phyloP scores from a whole-genome alignment of 1,139 yeast genomes.

The Saccharomyces hybrid region DNA sequence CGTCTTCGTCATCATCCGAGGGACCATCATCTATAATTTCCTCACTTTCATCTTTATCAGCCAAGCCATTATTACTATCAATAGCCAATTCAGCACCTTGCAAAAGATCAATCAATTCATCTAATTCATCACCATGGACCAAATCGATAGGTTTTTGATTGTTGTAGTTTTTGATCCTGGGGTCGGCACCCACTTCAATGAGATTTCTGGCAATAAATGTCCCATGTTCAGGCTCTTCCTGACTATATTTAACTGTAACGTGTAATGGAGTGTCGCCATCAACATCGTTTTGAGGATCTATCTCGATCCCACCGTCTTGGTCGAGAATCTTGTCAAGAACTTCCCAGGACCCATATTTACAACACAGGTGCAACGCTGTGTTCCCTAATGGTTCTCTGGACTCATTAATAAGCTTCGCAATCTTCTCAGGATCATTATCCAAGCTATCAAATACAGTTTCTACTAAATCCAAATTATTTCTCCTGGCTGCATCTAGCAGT shows the following conservation, averaged over 20 bases:
- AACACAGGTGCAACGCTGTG: slow-evolving; percentile 74
- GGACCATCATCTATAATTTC: slow-evolving; percentile 26
- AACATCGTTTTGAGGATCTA: slow-evolving; percentile 64
- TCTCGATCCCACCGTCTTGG: slow-evolving; percentile 74
- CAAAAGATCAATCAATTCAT: slow-evolving; percentile 50
- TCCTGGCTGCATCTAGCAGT: slow-evolving; percentile 75
- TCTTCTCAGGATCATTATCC: slow-evolving; percentile 39
- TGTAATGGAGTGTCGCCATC: slow-evolving; percentile 89
- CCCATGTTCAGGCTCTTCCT: slow-evolving; percentile 81
- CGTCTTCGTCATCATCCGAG: slow-evolving; percentile 26
- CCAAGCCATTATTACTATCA: slow-evolving; percentile 21
- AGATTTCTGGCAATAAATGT: slow-evolving; percentile 69
- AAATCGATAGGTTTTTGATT: slow-evolving; percentile 72
- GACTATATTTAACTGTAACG: slow-evolving; percentile 67
- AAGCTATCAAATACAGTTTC: slow-evolving; percentile 45
- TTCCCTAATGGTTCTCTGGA: slow-evolving; percentile 77
- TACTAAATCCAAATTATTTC: slow-evolving; percentile 76
- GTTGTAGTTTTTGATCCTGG: slow-evolving; percentile 47
- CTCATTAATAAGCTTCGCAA: slow-evolving; percentile 58
- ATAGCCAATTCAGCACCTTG: slow-evolving; percentile 79
- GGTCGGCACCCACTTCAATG: slow-evolving; percentile 89
- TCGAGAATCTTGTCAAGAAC: slow-evolving; percentile 76
- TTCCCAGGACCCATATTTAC: slow-evolving; percentile 77
- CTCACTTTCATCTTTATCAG: slow-evolving; percentile 23
- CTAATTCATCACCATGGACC: slow-evolving; percentile 42